phyloP scores from a whole-genome alignment of 2,329 filamentous ascomycete species.

The Paecilomyces variotii region DNA sequence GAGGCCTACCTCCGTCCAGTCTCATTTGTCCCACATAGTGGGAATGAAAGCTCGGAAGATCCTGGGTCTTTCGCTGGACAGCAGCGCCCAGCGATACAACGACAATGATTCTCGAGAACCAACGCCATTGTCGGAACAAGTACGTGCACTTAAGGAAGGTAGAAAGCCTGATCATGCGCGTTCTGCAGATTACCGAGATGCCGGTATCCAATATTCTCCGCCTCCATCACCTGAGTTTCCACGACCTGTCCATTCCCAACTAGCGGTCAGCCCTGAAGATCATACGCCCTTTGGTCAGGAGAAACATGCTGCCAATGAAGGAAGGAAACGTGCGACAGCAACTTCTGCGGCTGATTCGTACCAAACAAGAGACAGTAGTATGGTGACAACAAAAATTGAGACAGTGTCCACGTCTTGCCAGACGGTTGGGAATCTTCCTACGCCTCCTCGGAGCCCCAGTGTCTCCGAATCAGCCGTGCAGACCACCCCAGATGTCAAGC shows the following conservation, averaged over 20 bases:
- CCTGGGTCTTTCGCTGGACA: constrained; percentile 35
- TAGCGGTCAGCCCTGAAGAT: constrained; percentile 10
- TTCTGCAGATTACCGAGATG: constrained; percentile 58
- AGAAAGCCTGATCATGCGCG: constrained; percentile 19
- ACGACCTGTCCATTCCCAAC: constrained; percentile 15
- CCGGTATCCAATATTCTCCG: constrained; percentile 75
- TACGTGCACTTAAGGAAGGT: constrained; percentile 37
- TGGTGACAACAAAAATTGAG: constrained; percentile 22
- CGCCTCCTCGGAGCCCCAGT: constrained; percentile 27
- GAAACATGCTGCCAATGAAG: neutral
- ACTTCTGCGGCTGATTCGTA: constrained; percentile 1
- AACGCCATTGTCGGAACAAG: constrained; percentile 6
- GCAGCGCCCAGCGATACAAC: constrained; percentile 17
- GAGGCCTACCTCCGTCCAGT: constrained; percentile 33
- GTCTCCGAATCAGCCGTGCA: constrained; percentile 12
- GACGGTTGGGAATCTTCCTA: constrained; percentile 31
- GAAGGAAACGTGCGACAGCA: neutral
- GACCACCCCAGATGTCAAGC: neutral
- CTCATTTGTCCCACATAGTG: constrained; percentile 25
- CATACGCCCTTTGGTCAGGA: neutral
- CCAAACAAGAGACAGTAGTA: constrained; percentile 20
- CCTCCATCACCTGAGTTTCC: constrained; percentile 57
- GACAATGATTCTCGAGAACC: constrained; percentile 11
- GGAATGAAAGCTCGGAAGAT: constrained; percentile 38
- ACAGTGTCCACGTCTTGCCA: constrained; percentile 38